These are phyloP conservation scores for Alternaria ethzedia DNA, from an alignment of 2,329 filamentous ascomycete genomes.

Conservation along the genomic window DNA sequence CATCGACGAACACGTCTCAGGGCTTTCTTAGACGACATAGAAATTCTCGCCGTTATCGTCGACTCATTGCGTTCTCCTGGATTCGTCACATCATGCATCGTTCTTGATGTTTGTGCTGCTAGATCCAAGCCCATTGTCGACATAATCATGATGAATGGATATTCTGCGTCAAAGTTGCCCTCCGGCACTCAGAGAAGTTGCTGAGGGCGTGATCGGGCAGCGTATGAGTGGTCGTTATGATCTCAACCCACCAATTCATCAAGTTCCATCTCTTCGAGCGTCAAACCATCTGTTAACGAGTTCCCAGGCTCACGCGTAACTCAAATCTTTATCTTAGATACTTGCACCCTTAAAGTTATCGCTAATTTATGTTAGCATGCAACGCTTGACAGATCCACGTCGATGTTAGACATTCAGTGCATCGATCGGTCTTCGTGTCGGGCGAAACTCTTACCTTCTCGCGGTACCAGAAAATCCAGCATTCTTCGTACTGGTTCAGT, in stretches of 20 bases:
- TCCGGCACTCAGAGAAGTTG: background rate
- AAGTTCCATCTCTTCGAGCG: background rate
- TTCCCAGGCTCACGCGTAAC: background rate
- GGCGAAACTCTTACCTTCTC: background rate
- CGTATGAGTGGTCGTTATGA: background rate
- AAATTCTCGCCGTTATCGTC: constrained; percentile 58
- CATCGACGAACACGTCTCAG: constrained; percentile 13
- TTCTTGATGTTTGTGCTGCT: constrained; percentile 58
- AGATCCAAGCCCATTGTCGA: constrained; percentile 57
- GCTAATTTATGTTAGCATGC: background rate
- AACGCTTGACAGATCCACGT: background rate
- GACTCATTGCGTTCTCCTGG: constrained; percentile 24
- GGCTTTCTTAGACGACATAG: constrained; percentile 59
- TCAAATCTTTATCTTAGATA: no score
- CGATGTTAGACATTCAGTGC: background rate
- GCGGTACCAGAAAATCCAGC: background rate
- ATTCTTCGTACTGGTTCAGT: background rate
- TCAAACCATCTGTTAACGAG: background rate
- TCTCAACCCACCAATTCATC: background rate
- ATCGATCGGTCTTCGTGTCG: background rate
- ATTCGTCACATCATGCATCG: constrained; percentile 25
- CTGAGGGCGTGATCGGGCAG: background rate
- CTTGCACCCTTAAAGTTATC: background rate
- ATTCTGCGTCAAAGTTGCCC: constrained; percentile 46
- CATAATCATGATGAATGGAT: no score